Evolutionary conservation across 2,329 filamentous ascomycete genomes (phyloP).

Genomic region (Cytospora piceae): DNA sequence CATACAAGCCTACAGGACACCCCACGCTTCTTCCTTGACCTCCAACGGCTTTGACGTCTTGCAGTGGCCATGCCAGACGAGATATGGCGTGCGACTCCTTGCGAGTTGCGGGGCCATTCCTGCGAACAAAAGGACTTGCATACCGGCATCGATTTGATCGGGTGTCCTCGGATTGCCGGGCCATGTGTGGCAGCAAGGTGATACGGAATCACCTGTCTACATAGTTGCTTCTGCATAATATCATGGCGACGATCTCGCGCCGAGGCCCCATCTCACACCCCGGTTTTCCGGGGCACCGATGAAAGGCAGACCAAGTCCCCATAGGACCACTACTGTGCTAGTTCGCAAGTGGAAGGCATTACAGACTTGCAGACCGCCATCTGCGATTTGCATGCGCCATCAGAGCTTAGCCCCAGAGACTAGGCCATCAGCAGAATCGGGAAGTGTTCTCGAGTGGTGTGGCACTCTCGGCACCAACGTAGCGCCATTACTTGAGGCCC

Average conservation of each 20-base stretch:
- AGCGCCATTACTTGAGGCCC: slow-evolving; percentile 8
- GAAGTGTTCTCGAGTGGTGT: neutral
- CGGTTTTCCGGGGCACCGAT: neutral
- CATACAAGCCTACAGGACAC: neutral
- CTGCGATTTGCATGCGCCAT: slow-evolving; percentile 16
- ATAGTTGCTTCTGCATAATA: neutral
- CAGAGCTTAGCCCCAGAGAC: neutral
- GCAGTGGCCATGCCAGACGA: neutral
- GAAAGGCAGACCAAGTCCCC: neutral
- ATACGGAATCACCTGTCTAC: neutral
- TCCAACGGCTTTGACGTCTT: neutral
- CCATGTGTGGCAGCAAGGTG: neutral
- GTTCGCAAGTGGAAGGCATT: slow-evolving; percentile 15
- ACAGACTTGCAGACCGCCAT: slow-evolving; percentile 21
- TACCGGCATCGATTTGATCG: neutral
- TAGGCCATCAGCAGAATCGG: neutral
- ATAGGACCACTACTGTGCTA: neutral
- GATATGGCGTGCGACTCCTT: neutral
- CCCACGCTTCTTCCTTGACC: neutral
- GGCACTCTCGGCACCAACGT: neutral
- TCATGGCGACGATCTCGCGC: neutral
- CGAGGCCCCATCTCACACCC: neutral
- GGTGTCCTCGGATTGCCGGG: neutral
- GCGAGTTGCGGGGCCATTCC: neutral
- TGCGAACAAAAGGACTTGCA: neutral